A percentile compares a stretch with the other conserved stretches of the same genome.
These are phyloP conservation scores for Fusarium clavum DNA, from an alignment of 2,329 filamentous ascomycete genomes.

Conservation along the genomic window DNA sequence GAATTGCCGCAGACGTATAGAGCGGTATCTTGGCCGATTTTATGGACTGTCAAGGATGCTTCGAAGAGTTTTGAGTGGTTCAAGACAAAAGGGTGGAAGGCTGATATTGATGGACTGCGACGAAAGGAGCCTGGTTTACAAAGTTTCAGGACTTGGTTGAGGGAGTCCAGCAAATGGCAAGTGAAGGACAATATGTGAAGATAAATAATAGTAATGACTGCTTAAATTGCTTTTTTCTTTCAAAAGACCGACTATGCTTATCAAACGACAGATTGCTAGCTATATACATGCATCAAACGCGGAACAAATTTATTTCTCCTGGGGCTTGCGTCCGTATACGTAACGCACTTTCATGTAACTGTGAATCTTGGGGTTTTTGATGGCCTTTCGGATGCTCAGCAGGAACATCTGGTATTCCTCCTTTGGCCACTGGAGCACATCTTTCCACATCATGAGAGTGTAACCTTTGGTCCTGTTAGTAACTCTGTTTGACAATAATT, in stretches of 20 bases:
- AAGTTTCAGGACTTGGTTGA: constrained; percentile 37
- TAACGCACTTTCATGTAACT: constrained; percentile 25
- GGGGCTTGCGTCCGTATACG: constrained; percentile 26
- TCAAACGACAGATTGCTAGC: not conserved
- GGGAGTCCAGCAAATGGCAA: constrained; percentile 38
- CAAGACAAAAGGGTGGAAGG: constrained; percentile 22
- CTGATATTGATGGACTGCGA: constrained; percentile 8
- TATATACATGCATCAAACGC: accelerated
- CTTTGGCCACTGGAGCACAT: constrained; percentile 21
- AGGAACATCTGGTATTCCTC: constrained; percentile 31
- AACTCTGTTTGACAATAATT: accelerated
- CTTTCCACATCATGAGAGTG: constrained; percentile 20
- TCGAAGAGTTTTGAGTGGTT: constrained; percentile 36
- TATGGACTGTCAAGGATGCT: constrained; percentile 29
- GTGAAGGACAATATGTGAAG: not conserved
- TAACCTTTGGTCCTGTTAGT: not conserved
- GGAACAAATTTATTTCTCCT: not conserved
- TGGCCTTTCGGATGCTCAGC: constrained; percentile 5
- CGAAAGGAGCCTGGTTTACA: constrained; percentile 3
- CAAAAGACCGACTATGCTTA: not conserved
- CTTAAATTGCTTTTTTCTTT: not conserved
- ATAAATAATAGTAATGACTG: not conserved
- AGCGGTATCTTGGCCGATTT: constrained; percentile 1
- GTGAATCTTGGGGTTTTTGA: constrained; percentile 25
- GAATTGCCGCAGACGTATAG: constrained; percentile 16